Base-by-base conservation (phyloP, 164 flowering plant species). In the Magnolia officinalis region DNA sequence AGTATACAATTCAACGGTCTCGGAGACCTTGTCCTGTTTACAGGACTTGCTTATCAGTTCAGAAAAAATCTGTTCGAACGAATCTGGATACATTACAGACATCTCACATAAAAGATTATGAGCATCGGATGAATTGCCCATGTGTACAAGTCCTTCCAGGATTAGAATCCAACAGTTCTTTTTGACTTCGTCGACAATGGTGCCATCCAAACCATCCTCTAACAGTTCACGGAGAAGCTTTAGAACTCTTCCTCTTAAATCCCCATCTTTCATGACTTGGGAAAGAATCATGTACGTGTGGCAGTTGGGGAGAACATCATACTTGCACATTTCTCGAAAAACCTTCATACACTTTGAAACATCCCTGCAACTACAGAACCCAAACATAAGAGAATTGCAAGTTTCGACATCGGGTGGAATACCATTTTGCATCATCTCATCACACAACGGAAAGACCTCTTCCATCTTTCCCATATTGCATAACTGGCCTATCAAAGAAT, bases 361-460 rank as follows among this genome's bases (percentile, higher is more conserved):
- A n/a, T 71, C 31, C 6, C 29, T 2, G 18, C 50, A 10, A 8
- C 73, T 20, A 11, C 50, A 71, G 5, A 71, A 50, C 59, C 73
- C 73, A 50, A 20, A 50, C 26, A 71, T 71, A 50, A 71, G 73
- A 3, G 63, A 71, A 26, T 71, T 71, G 63, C 73, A 51, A 71
- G 73, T 71, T 23, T 50, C n/a, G 10, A 55, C 65, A 21, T 72
- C 64, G 9, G 50, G 74, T 2, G 74, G 65, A 72, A 72, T 55
- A 55, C 65, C 24, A 58, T 72, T 72, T 59, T 52, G 64, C 9
- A 72, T 45, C 74, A 58, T 52, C 64, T 72, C 74, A 55, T 72
- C 49, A 29, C 74, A 72, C 64, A 72, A 3, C 37, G 14, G 7
- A 72, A 58, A 72, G 58, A 50, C 74, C 8, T 72, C 65, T 52